Conservation (phyloP, 2,329 filamentous ascomycete genomes). For the Nemania diffusa region DNA sequence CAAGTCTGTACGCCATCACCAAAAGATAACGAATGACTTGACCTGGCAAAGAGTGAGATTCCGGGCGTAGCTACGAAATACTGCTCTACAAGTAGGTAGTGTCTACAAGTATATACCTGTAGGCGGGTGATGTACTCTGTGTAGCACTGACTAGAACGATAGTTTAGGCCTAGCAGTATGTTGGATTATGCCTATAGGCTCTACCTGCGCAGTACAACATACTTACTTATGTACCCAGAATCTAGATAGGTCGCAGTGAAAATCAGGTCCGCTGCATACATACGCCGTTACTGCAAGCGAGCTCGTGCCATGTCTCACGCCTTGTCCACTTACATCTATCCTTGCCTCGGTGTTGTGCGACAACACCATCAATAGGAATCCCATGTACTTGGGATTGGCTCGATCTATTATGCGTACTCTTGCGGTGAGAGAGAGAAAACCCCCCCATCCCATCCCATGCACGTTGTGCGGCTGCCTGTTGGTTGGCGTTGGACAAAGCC, state of each 20-base stretch:
- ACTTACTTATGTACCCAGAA: background rate
- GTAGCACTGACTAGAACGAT: too few relatives aligned
- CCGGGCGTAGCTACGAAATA: too few relatives aligned
- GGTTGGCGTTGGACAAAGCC: constrained; percentile 19
- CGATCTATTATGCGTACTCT: constrained; percentile 9
- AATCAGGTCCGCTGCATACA: background rate
- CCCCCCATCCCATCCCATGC: constrained; percentile 16
- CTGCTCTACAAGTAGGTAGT: constrained; percentile 10
- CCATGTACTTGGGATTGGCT: constrained; percentile 17
- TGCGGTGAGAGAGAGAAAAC: constrained; percentile 27
- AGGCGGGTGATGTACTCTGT: too few relatives aligned
- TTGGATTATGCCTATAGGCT: too few relatives aligned
- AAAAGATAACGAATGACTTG: constrained; percentile 21
- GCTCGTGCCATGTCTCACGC: background rate
- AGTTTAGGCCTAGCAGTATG: too few relatives aligned
- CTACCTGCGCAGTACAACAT: background rate
- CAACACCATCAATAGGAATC: constrained; percentile 11
- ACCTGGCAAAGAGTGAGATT: background rate
- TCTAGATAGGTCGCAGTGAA: background rate
- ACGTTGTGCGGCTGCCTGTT: constrained; percentile 24
- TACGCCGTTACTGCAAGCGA: background rate
- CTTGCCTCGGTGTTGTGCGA: constrained; percentile 10
- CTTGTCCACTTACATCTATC: background rate
- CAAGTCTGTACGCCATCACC: constrained; percentile 1
- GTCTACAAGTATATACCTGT: background rate